Conservation (phyloP, 2,329 filamentous ascomycete species). For the Trichoderma aggressivum region DNA sequence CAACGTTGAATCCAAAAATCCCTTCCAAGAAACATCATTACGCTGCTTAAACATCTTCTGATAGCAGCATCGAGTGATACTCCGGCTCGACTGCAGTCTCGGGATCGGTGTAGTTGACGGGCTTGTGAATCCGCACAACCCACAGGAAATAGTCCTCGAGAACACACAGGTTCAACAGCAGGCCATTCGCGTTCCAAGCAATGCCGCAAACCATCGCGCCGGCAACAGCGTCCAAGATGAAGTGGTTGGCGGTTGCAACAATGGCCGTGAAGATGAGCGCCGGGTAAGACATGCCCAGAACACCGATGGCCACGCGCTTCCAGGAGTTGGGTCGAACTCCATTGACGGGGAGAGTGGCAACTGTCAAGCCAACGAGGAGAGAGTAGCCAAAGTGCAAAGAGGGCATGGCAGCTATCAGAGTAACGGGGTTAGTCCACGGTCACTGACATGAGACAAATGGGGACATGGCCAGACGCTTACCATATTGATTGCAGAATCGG, state of each 20-base stretch:
- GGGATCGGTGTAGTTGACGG: constrained; percentile 41
- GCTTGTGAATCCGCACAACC: constrained; percentile 63
- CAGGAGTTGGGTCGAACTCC: constrained; percentile 50
- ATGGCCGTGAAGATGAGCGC: constrained; percentile 63
- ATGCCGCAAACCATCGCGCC: constrained; percentile 62
- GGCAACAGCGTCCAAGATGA: constrained; percentile 67
- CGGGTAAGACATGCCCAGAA: constrained; percentile 61
- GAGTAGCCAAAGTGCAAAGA: constrained; percentile 74
- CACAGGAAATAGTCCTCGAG: constrained; percentile 67
- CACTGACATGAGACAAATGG: background rate
- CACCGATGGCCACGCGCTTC: constrained; percentile 44
- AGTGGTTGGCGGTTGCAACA: constrained; percentile 70
- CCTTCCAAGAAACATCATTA: background rate
- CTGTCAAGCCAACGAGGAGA: constrained; percentile 67
- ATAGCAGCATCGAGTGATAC: constrained; percentile 24
- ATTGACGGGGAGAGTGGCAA: constrained; percentile 61
- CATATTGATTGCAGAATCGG: constrained; percentile 72
- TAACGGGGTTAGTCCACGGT: background rate
- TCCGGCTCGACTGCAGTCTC: constrained; percentile 36
- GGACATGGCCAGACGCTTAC: constrained; percentile 36
- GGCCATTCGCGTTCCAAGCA: constrained; percentile 56
- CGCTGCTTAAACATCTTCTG: background rate
- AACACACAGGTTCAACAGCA: constrained; percentile 60
- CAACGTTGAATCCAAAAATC: background rate
- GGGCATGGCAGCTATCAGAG: constrained; percentile 62